phyloP scores from a whole-genome alignment of 2,329 filamentous ascomycete species.

The Exutisphaerella laricina region DNA sequence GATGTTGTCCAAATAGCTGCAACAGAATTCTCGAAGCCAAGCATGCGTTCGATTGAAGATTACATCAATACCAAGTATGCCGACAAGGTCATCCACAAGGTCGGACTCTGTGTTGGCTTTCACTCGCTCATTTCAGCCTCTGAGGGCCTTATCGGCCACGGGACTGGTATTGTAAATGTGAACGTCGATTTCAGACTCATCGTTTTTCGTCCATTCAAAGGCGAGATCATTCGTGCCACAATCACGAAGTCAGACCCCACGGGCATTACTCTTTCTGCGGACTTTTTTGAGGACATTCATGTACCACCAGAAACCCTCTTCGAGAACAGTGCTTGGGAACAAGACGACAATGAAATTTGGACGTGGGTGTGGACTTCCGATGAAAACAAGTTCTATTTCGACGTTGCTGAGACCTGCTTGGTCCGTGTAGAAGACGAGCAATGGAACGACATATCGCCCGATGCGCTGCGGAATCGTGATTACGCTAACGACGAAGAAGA shows the following conservation, averaged over 20 bases:
- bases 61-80: conserved; percentile 96
- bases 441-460: conserved; percentile 86
- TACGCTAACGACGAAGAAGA: conserved; percentile 52
- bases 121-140: conserved; percentile 87
- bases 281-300: conserved; percentile 92
- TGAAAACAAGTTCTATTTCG: conserved; percentile 65
- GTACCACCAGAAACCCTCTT: conserved; percentile 68
- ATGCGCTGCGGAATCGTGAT: conserved; percentile 50
- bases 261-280: conserved; percentile 57
- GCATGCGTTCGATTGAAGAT: conserved; percentile 81
- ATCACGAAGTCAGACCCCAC: conserved; percentile 77
- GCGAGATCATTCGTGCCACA: conserved; percentile 79
- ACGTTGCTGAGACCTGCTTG: conserved; percentile 81
- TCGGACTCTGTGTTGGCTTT: conserved; percentile 88
- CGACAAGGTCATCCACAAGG: conserved; percentile 90
- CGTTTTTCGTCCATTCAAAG: conserved; percentile 93
- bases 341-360: conserved; percentile 39
- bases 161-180: conserved; percentile 85
- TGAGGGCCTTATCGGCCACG: conserved; percentile 89
- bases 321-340: conserved; percentile 50
- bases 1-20: conserved; percentile 92
- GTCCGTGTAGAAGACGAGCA: conserved; percentile 81
- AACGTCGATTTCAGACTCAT: conserved; percentile 93
- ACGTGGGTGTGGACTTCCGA: conserved; percentile 75
- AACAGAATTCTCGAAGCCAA: conserved; percentile 78